phyloP scores from a whole-genome alignment of 176 grass and related monocot genomes.

The Aegilops bicornis region DNA sequence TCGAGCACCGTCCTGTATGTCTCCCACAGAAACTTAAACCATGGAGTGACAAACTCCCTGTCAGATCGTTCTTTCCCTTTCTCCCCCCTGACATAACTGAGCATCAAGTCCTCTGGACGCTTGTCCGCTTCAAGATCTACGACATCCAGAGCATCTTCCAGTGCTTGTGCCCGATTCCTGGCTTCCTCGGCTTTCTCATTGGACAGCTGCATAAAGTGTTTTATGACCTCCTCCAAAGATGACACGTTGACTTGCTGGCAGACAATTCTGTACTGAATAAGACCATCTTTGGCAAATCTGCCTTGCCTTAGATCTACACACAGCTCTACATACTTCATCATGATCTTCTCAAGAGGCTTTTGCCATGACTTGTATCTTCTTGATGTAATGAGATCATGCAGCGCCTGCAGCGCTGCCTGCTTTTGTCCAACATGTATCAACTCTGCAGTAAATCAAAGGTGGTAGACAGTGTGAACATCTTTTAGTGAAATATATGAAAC shows the following conservation, averaged over 20 bases:
- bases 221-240: constrained; percentile 96
- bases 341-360: constrained; percentile 90
- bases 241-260: constrained; percentile 97
- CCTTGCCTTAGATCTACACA: constrained; percentile 89
- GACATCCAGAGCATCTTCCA: constrained; percentile 97
- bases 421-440: constrained; percentile 98
- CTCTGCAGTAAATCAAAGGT: constrained; percentile 50
- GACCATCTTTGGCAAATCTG: constrained; percentile 94
- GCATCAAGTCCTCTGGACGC: constrained; percentile 94
- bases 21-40: constrained; percentile 99
- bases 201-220: constrained; percentile 93
- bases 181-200: constrained; percentile 90
- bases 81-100: constrained; percentile 93
- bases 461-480: background rate
- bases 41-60: constrained; percentile 88
- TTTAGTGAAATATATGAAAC: background rate
- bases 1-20: constrained; percentile 95
- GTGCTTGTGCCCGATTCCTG: constrained; percentile 60
- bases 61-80: constrained; percentile 94
- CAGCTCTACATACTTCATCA: constrained; percentile 98
- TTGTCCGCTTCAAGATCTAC: constrained; percentile 96
- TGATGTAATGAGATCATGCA: constrained; percentile 95
- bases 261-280: constrained; percentile 94
- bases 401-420: constrained; percentile 88
- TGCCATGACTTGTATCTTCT: constrained; percentile 94